These are phyloP conservation scores for Vicia villosa DNA, from an alignment of 306 rosid species.

Conservation along the genomic window DNA sequence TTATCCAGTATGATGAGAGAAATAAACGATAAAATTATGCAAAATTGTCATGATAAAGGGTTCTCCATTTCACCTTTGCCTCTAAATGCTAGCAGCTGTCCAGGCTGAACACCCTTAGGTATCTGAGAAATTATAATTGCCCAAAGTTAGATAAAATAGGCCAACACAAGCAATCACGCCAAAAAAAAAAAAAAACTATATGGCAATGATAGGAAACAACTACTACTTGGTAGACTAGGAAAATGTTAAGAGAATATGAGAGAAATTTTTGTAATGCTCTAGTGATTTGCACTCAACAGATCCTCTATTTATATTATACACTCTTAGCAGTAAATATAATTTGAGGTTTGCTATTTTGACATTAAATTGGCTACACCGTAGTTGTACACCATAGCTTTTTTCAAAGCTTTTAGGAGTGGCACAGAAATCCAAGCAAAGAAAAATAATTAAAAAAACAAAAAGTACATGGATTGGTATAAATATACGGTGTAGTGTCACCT, in stretches of 20 bases:
- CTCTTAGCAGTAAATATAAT: neutral
- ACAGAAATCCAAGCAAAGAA: too few species aligned
- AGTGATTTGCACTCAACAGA: conserved; percentile 8
- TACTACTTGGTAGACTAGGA: neutral
- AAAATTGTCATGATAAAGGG: conserved; percentile 22
- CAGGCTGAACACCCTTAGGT: conserved; percentile 93
- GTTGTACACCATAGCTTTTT: too few species aligned
- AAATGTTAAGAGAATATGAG: neutral
- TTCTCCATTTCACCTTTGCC: conserved; percentile 70
- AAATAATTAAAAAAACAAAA: too few species aligned
- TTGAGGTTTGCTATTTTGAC: too few species aligned
- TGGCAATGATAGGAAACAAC: neutral
- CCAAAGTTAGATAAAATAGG: conserved; percentile 39
- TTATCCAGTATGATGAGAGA: conserved; percentile 10
- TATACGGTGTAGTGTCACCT: too few species aligned
- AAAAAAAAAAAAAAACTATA: neutral
- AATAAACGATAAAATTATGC: conserved; percentile 9
- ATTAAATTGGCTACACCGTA: too few species aligned
- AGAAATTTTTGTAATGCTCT: neutral
- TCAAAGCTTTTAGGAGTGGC: too few species aligned
- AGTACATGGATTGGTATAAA: too few species aligned
- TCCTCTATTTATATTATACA: neutral
- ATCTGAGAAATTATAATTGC: conserved; percentile 59
- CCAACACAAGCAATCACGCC: conserved; percentile 9
- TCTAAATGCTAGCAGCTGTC: conserved; percentile 77